These are phyloP conservation scores for Marasmius oreades DNA, from an alignment of 1,284 basidiomycete genomes.

Conservation along the genomic window DNA sequence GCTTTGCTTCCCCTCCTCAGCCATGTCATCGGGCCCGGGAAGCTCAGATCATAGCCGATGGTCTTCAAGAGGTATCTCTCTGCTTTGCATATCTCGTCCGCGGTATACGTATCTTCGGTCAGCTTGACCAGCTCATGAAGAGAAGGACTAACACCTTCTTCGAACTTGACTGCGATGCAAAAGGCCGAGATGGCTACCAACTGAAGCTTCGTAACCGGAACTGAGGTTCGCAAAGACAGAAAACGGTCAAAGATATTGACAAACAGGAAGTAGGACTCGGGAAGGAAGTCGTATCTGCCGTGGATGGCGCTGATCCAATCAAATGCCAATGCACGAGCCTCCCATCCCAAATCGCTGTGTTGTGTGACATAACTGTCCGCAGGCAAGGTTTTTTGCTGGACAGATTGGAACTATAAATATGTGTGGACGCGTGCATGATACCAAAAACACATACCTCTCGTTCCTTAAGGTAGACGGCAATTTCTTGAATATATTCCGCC, in stretches of 20 bases:
- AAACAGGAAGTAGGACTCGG: slow-evolving; percentile 91
- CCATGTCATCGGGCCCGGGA: slow-evolving; percentile 91
- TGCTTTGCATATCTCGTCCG: slow-evolving; percentile 84
- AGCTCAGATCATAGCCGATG: slow-evolving; percentile 83
- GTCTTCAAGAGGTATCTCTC: slow-evolving; percentile 89
- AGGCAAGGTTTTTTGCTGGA: slow-evolving; percentile 69
- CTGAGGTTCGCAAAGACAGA: slow-evolving; percentile 78
- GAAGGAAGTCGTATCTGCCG: slow-evolving; percentile 82
- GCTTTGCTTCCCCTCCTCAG: slow-evolving; percentile 87
- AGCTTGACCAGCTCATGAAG: slow-evolving; percentile 83
- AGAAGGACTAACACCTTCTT: slow-evolving; percentile 89
- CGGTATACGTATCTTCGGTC: slow-evolving; percentile 78
- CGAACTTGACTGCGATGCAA: slow-evolving; percentile 89
- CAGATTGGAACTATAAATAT: slow-evolving; percentile 4
- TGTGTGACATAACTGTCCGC: slow-evolving; percentile 80
- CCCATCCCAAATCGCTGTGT: slow-evolving; percentile 86
- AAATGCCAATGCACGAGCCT: slow-evolving; percentile 84
- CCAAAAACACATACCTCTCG: slow-evolving; percentile 38
- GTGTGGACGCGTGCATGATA: too few species aligned
- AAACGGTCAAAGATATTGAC: slow-evolving; percentile 95
- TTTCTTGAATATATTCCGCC: slow-evolving; percentile 36
- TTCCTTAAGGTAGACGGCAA: slow-evolving; percentile 36
- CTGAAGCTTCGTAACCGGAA: slow-evolving; percentile 87
- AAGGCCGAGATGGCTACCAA: slow-evolving; percentile 90
- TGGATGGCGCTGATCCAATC: slow-evolving; percentile 96